Evolutionary conservation across 2,329 filamentous ascomycete genomes (phyloP), one percentile per base, ranked within the genome.

Genomic region (Juglanconis sp.): DNA sequence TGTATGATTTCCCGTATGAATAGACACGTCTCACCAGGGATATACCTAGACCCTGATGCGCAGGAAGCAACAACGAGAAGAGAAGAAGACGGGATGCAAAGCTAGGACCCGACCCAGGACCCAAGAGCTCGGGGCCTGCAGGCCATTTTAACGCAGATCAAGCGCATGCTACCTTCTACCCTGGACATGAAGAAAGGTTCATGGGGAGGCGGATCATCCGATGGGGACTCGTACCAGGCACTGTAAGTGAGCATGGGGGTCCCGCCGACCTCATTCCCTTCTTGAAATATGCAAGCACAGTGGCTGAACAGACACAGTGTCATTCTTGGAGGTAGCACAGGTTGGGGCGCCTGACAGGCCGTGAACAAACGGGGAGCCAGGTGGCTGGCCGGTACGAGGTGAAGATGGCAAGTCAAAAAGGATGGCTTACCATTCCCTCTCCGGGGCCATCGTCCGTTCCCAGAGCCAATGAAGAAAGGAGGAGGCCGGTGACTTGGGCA

Each of bases 71-170:
- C 7, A 10, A 17, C 24, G 44, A 2, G 36, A 30, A 30, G 44
- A 11, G 11, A 38, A 4, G 24, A 57, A 57, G 30, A 57, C 49
- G 38, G 32, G 32, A 51, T 46, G 30, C 48, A 57, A 40, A n/a
- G 34, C 30, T 24, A 24, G 17, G 17, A 24, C 17, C 30, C 17
- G 44, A n/a, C 53, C 31, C 11, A 32, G 53, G 42, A 32, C 31
- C 35, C 56, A 59, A 30, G 35, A 40, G 17, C 10, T 60, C 15
- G 61, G 61, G 61, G 53, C 57, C 34, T 54, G 61, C 49, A 47
- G 31, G 32, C 46, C 51, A 59, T 56, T 60, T 34, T 50, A 63
- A 60, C 40, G 40, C 51, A 54, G 46, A 42, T 46, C 34, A 8
- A 46, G 35, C 35, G 46, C 11, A 31, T 50, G 35, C 30, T 50